Evolutionary conservation across 2,329 filamentous ascomycete genomes (phyloP).

Genomic region (Fusarium oligoseptatum): DNA sequence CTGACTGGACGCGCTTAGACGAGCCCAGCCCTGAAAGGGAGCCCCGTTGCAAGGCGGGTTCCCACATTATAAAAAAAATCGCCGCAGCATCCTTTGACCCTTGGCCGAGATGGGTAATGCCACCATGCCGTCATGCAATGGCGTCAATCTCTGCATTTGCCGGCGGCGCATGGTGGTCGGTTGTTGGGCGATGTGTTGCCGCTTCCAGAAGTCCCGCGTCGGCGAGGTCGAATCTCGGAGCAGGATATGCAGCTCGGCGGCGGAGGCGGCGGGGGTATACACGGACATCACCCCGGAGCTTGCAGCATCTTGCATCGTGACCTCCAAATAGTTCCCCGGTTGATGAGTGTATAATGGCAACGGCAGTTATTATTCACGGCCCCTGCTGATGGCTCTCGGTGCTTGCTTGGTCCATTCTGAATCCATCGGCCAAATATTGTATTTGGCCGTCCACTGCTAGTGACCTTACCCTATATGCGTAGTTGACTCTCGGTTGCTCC

Average conservation of each 20-base stretch:
- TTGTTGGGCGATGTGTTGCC: constrained; percentile 31
- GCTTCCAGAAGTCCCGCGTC: constrained; percentile 47
- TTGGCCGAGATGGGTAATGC: constrained; percentile 42
- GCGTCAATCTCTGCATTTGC: constrained; percentile 43
- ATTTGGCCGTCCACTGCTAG: neutral
- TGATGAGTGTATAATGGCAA: neutral
- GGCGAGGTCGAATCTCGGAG: constrained; percentile 14
- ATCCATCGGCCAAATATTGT: neutral
- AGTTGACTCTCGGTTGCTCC: neutral
- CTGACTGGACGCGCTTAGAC: constrained; percentile 14
- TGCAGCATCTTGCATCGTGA: constrained; percentile 9
- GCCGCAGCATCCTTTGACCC: constrained; percentile 18
- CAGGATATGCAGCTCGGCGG: constrained; percentile 30
- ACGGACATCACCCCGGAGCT: constrained; percentile 8
- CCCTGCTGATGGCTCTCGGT: neutral
- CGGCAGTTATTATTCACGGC: neutral
- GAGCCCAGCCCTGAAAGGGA: constrained; percentile 31
- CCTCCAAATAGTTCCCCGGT: neutral
- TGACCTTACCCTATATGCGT: neutral
- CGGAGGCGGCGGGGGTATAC: constrained; percentile 28
- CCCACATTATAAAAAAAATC: constrained; percentile 16
- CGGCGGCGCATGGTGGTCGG: constrained; percentile 16
- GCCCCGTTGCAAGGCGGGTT: constrained; percentile 27
- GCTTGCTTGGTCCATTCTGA: neutral
- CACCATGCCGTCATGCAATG: constrained; percentile 47